Percentiles rank a stretch among this genome's conserved stretches.
These are phyloP conservation scores for Microascus cirrosus DNA, from an alignment of 2,329 filamentous ascomycete species.

Conservation along the genomic window DNA sequence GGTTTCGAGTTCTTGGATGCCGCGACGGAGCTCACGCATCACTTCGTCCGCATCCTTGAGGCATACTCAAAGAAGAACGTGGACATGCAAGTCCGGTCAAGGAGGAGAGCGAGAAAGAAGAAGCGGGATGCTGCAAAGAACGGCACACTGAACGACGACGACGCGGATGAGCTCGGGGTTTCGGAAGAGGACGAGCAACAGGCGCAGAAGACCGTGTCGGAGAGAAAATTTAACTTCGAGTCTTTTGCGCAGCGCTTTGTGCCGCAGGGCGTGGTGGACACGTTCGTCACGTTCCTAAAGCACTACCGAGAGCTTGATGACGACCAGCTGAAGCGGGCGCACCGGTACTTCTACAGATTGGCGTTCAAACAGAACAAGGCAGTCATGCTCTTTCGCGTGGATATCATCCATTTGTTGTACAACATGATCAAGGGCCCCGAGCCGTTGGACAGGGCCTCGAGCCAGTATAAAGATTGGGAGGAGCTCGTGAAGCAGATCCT, in stretches of 20 bases:
- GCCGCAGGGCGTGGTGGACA: slow-evolving; percentile 76
- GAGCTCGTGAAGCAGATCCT: slow-evolving; percentile 79
- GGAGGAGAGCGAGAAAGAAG: slow-evolving; percentile 61
- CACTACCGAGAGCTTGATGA: slow-evolving; percentile 73
- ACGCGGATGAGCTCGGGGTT: slow-evolving; percentile 51
- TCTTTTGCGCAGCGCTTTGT: slow-evolving; percentile 73
- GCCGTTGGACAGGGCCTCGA: slow-evolving; percentile 53
- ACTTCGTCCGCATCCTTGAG: slow-evolving; percentile 86
- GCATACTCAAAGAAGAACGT: slow-evolving; percentile 90
- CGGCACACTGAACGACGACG: slow-evolving; percentile 29
- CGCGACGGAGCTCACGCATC: slow-evolving; percentile 79
- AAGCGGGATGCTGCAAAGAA: slow-evolving; percentile 46
- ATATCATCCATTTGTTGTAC: slow-evolving; percentile 81
- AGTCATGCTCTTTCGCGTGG: slow-evolving; percentile 79
- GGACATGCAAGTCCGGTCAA: slow-evolving; percentile 84
- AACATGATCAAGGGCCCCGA: slow-evolving; percentile 86
- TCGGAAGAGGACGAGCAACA: slow-evolving; percentile 60
- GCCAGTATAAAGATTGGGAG: slow-evolving; percentile 81
- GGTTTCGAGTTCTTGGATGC: slow-evolving; percentile 89
- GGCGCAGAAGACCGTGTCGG: slow-evolving; percentile 60
- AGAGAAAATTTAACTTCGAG: slow-evolving; percentile 90
- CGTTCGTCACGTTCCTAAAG: slow-evolving; percentile 68
- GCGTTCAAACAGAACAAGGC: slow-evolving; percentile 92
- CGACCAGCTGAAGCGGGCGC: slow-evolving; percentile 77
- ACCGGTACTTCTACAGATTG: slow-evolving; percentile 87